A percentile compares a stretch with the other conserved stretches of the same genome.
phyloP scores from a whole-genome alignment of 2,329 filamentous ascomycete species.

The Sordariomycetes sp. region DNA sequence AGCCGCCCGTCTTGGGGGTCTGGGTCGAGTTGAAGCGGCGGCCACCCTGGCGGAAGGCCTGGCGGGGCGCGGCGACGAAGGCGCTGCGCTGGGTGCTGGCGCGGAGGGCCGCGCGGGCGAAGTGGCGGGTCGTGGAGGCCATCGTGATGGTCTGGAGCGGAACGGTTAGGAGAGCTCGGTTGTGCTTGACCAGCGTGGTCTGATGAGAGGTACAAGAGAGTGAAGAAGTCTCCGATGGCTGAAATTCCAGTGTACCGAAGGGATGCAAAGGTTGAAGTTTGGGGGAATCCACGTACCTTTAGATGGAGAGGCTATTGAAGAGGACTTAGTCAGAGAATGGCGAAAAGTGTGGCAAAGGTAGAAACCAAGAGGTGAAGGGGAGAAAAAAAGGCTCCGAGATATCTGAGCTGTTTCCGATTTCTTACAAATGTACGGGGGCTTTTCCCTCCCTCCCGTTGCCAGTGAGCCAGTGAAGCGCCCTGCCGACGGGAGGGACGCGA shows the following conservation, averaged over 20 bases:
- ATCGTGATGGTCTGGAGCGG: constrained; percentile 10
- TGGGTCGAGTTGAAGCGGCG: constrained; percentile 72
- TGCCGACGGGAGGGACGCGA: not conserved
- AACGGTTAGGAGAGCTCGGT: not conserved
- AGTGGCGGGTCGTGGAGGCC: constrained; percentile 34
- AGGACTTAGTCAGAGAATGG: not conserved
- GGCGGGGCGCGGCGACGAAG: constrained; percentile 43
- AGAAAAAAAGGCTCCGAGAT: constrained; percentile 1
- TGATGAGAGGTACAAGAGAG: not conserved
- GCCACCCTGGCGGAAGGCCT: constrained; percentile 59
- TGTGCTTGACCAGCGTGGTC: not conserved
- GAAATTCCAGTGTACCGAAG: not conserved
- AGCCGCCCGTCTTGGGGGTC: constrained; percentile 36
- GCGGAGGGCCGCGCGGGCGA: constrained; percentile 45
- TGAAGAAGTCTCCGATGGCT: not conserved
- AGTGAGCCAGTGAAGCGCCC: not conserved
- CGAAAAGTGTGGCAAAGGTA: not conserved
- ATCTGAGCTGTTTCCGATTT: not conserved
- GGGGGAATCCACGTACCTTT: not conserved
- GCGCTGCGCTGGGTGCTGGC: constrained; percentile 40
- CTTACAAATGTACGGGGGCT: not conserved
- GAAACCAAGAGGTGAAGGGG: constrained; percentile 3
- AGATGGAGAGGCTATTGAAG: constrained; percentile 3
- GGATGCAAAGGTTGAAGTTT: not conserved
- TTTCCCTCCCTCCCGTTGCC: not conserved